These are phyloP conservation scores for Peniophora sp. DNA, from an alignment of 1,284 basidiomycete genomes.

Conservation along the genomic window DNA sequence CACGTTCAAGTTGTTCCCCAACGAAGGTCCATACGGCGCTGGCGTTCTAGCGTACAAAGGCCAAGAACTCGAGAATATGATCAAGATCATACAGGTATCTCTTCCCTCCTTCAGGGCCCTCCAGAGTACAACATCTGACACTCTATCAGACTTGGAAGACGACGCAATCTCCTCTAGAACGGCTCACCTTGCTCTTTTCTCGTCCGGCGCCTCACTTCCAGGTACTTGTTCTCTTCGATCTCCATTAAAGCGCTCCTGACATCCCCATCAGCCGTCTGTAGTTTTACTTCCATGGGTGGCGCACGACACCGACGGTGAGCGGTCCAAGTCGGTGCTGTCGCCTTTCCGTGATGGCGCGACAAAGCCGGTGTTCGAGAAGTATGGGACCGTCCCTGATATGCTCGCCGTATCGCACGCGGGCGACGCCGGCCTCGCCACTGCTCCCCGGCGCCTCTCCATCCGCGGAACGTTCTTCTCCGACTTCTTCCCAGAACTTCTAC, in stretches of 20 bases:
- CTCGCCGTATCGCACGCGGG: constrained; percentile 14
- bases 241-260: background rate
- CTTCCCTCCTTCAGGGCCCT: too few species aligned
- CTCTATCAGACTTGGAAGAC: constrained; percentile 11
- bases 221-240: constrained; percentile 5
- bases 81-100: constrained; percentile 10
- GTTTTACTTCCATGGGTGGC: constrained; percentile 16
- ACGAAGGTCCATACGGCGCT: constrained; percentile 13
- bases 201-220: constrained; percentile 16
- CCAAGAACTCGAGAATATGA: constrained; percentile 9
- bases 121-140: background rate
- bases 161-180: constrained; percentile 6
- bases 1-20: constrained; percentile 24
- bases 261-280: constrained; percentile 20
- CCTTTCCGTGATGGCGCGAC: constrained; percentile 12
- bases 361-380: constrained; percentile 13
- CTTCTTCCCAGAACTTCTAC: constrained; percentile 13
- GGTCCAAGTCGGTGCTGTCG: constrained; percentile 19
- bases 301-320: constrained; percentile 17
- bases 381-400: constrained; percentile 10
- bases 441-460: constrained; percentile 14
- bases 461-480: constrained; percentile 15
- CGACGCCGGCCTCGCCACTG: constrained; percentile 11
- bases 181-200: constrained; percentile 14
- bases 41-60: constrained; percentile 14